Percentiles rank a stretch among this genome's conserved stretches.
phyloP scores from a whole-genome alignment of 2,329 filamentous ascomycete species.

The Knufia fluminis region DNA sequence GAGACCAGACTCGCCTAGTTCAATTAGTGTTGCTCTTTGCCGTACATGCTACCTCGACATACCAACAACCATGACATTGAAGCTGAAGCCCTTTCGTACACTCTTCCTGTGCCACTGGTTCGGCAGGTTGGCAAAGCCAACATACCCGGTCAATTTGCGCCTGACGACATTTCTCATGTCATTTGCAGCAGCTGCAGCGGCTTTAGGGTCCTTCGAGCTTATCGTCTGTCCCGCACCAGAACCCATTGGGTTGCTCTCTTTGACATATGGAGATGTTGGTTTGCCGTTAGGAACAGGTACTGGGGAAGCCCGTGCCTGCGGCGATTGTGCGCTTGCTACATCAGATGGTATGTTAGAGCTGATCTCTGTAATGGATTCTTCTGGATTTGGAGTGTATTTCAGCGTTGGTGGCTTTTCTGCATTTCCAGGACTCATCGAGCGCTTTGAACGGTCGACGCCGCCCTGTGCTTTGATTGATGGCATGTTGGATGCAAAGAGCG shows the following conservation, averaged over 20 bases:
- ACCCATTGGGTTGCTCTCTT: constrained; percentile 50
- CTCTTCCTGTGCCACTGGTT: constrained; percentile 99
- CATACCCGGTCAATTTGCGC: constrained; percentile 95
- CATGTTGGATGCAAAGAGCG: neutral
- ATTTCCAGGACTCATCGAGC: neutral
- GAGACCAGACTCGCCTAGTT: constrained; percentile 87
- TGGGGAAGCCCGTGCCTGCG: constrained; percentile 28
- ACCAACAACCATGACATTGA: constrained; percentile 99
- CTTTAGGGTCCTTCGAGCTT: constrained; percentile 56
- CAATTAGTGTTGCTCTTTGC: neutral
- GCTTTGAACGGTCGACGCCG: neutral
- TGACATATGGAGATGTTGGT: constrained; percentile 46
- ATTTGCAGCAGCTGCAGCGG: constrained; percentile 45
- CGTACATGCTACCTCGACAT: constrained; percentile 38
- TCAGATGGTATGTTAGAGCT: constrained; percentile 10
- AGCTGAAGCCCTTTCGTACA: constrained; percentile 99
- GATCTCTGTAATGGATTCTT: constrained; percentile 27
- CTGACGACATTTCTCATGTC: constrained; percentile 93
- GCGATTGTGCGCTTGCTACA: constrained; percentile 10
- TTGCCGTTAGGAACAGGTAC: constrained; percentile 40
- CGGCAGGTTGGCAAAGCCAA: constrained; percentile 95
- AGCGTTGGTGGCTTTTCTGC: neutral
- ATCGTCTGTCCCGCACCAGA: constrained; percentile 49
- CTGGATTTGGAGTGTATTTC: constrained; percentile 23
- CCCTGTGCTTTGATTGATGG: neutral